A percentile compares a stretch with the other conserved stretches of the same genome.
phyloP scores from a whole-genome alignment of 2,329 filamentous ascomycete species.

The Thelonectria rubi region DNA sequence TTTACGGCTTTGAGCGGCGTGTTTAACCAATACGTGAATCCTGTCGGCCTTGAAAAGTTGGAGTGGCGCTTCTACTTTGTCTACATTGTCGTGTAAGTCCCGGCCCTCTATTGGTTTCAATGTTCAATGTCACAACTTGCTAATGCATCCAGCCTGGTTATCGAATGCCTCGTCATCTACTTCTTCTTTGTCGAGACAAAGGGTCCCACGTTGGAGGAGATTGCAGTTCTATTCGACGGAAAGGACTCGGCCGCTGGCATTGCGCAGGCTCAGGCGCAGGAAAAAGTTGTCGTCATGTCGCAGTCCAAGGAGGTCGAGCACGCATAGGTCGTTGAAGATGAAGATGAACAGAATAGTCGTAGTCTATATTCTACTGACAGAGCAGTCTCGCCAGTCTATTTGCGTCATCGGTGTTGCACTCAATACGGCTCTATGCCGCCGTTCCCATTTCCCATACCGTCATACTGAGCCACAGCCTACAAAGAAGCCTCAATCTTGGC shows the following conservation, averaged over 20 bases:
- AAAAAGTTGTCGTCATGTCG: conserved; percentile 20
- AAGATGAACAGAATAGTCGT: neutral
- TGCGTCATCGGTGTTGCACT: neutral
- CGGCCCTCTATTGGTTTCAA: accelerated
- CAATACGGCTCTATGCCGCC: neutral
- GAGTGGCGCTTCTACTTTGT: conserved; percentile 36
- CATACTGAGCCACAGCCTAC: conserved; percentile 5
- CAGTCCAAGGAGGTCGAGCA: conserved; percentile 34
- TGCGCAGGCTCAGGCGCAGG: conserved; percentile 31
- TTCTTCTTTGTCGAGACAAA: conserved; percentile 41
- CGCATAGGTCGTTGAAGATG: conserved; percentile 11
- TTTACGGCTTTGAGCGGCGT: conserved; percentile 38
- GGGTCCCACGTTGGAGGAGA: conserved; percentile 37
- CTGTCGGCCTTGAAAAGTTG: conserved; percentile 34
- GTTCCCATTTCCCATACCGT: neutral
- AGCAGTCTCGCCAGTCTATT: neutral
- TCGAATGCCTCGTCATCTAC: conserved; percentile 39
- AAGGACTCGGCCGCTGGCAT: conserved; percentile 36
- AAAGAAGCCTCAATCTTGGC: conserved; percentile 52
- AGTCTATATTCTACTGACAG: conserved; percentile 1
- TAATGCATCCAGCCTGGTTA: conserved; percentile 22
- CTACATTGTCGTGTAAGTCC: conserved; percentile 38
- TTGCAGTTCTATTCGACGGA: conserved; percentile 38
- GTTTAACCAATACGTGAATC: conserved; percentile 40
- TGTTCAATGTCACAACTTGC: accelerated